phyloP scores from a whole-genome alignment of 2,329 filamentous ascomycete species.

The Fusarium citri region DNA sequence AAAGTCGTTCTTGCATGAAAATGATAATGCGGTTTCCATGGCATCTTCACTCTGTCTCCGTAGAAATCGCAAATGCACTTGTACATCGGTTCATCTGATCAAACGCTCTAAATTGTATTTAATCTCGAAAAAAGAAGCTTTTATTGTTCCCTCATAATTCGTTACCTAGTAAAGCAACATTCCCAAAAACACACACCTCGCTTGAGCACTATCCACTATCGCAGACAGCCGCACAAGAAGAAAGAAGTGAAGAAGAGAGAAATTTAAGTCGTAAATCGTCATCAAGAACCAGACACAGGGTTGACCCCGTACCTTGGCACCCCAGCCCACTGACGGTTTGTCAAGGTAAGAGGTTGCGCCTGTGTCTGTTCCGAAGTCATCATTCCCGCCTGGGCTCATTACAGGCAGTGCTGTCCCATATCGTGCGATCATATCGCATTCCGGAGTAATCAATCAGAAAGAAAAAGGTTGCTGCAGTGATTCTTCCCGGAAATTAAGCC shows the following conservation, averaged over 20 bases:
- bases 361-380: slow-evolving; percentile 45
- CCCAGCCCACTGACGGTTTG: slow-evolving; percentile 36
- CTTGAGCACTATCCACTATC: slow-evolving; percentile 45
- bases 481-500: slow-evolving; percentile 49
- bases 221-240: slow-evolving; percentile 38
- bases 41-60: not conserved
- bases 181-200: slow-evolving; percentile 51
- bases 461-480: slow-evolving; percentile 41
- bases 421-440: slow-evolving; percentile 48
- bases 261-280: slow-evolving; percentile 49
- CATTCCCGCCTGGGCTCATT: slow-evolving; percentile 53
- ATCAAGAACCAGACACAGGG: slow-evolving; percentile 39
- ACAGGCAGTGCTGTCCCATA: slow-evolving; percentile 52
- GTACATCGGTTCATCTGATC: slow-evolving; percentile 26
- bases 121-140: slow-evolving; percentile 49
- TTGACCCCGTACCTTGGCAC: slow-evolving; percentile 44
- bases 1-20: not conserved
- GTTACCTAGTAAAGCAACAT: slow-evolving; percentile 54
- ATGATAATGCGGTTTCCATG: not conserved
- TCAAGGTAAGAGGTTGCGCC: slow-evolving; percentile 30
- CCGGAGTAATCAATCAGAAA: slow-evolving; percentile 44
- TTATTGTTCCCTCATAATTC: slow-evolving; percentile 57
- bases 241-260: slow-evolving; percentile 44
- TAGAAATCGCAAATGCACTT: slow-evolving; percentile 5
- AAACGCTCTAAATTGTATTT: slow-evolving; percentile 43